Base-by-base conservation (phyloP, 2,329 filamentous ascomycete genomes). In the Rasamsonia emersonii region DNA sequence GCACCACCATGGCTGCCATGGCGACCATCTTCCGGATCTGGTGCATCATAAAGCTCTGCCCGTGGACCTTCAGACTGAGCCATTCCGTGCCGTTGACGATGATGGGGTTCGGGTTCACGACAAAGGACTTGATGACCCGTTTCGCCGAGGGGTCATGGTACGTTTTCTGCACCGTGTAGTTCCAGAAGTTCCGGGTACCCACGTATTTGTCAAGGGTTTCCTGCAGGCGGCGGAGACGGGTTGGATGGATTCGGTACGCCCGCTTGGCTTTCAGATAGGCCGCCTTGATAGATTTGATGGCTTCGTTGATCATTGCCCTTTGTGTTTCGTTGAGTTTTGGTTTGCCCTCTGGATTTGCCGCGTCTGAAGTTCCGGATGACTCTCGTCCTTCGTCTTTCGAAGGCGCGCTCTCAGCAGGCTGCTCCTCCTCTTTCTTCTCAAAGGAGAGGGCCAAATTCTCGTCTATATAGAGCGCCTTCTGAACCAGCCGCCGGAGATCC, bases 41-140 rank as follows among this genome's bases (percentile, higher is more conserved):
- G 61, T 98, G 91, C 91, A 98, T 98, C 91, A 98, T 98, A 71
- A 98, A 98, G 52, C 82, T 89, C 61, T 98, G 91, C 0, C 91
- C 91, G 59, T 98, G 91, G 15, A 98, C 88, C 56, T 93, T 94
- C 44, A 96, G 70, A 25, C 82, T 91, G 4, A 98, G 70, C 91
- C 91, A 98, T 65, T 98, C 83, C 2, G 86, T 95, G 52, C 89
- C 79, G 56, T 85, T 77, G 59, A 93, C 93, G 51, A 86, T 76
- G 50, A 94, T 80, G 1, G 86, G 86, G 31, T 73, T 67, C 3
- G 67, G 64, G 56, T 86, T 82, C 36, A 86, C 80, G 21, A 80
- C 68, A 65, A 98, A 98, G 2, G 84, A 91, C 56, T 88, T 91
- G 67, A 98, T 98, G 52, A 83, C 78, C 4, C 91, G 78, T 60